These are phyloP conservation scores for Letharia columbiana DNA, from an alignment of 495 filamentous ascomycete species.

Conservation along the genomic window DNA sequence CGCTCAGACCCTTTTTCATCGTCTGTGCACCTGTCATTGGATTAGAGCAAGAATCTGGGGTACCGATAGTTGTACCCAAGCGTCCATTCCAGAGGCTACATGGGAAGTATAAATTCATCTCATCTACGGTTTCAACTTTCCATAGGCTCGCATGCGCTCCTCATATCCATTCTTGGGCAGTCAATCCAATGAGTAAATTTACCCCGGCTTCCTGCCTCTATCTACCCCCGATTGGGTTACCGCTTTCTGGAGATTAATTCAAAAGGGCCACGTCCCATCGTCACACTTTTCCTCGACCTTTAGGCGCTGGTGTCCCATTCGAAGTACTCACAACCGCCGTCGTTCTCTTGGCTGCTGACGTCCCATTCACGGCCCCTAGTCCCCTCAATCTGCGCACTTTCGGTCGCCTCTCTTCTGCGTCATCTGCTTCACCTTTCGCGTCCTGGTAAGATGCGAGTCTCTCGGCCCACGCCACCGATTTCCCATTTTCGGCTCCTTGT, in stretches of 20 bases:
- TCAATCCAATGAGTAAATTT: neutral
- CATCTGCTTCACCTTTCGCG: conserved; percentile 13
- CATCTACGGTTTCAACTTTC: conserved; percentile 3
- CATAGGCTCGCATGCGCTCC: conserved; percentile 19
- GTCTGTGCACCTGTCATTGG: conserved; percentile 1
- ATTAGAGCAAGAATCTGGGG: neutral
- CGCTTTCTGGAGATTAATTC: neutral
- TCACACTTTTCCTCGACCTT: conserved; percentile 19
- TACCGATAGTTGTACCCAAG: neutral
- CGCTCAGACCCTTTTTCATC: conserved; percentile 10
- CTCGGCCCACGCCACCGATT: conserved; percentile 25
- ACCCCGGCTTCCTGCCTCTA: conserved; percentile 1
- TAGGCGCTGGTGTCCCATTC: conserved; percentile 25
- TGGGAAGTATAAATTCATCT: neutral
- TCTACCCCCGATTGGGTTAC: conserved; percentile 5
- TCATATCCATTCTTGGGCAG: neutral
- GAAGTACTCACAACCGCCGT: conserved; percentile 17
- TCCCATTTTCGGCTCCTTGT: conserved; percentile 10
- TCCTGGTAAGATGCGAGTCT: conserved; percentile 25
- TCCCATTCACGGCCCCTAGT: conserved; percentile 20
- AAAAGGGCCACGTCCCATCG: conserved; percentile 1
- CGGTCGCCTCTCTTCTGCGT: conserved; percentile 21
- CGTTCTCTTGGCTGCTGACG: conserved; percentile 21
- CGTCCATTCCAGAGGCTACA: neutral
- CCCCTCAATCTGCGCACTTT: conserved; percentile 23